phyloP scores from a whole-genome alignment of 1,284 basidiomycete species.

The Anthracocystis walkeri region DNA sequence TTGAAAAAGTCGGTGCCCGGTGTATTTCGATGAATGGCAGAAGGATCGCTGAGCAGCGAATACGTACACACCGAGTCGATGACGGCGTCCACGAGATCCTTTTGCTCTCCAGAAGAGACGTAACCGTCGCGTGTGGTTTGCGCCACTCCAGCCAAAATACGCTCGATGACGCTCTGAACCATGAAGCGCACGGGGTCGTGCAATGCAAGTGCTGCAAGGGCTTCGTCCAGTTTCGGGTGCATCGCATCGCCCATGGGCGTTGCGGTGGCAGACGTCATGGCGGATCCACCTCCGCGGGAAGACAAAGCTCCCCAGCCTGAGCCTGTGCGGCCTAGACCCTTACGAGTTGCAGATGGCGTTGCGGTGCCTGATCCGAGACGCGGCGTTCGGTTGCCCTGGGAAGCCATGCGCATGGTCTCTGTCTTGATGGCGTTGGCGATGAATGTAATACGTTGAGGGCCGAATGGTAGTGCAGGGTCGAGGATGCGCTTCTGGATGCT shows the following conservation, averaged over 20 bases:
- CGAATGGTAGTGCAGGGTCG: slow-evolving; percentile 41
- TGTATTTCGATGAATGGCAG: slow-evolving; percentile 38
- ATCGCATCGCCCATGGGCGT: slow-evolving; percentile 42
- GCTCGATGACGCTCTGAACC: slow-evolving; percentile 47
- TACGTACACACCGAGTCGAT: slow-evolving; percentile 60
- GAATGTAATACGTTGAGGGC: slow-evolving; percentile 39
- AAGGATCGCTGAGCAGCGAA: slow-evolving; percentile 45
- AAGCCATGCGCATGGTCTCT: slow-evolving; percentile 44
- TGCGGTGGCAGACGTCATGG: slow-evolving; percentile 46
- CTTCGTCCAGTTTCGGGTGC: slow-evolving; percentile 43
- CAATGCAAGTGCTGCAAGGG: slow-evolving; percentile 26
- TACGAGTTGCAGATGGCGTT: slow-evolving; percentile 30
- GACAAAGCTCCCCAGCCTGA: slow-evolving; percentile 24
- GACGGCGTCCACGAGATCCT: slow-evolving; percentile 51
- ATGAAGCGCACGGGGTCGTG: slow-evolving; percentile 58
- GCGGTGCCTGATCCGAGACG: slow-evolving; percentile 29
- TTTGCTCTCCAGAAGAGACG: slow-evolving; percentile 49
- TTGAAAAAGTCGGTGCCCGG: slow-evolving; percentile 49
- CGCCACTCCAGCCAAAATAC: slow-evolving; percentile 36
- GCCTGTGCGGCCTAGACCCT: slow-evolving; percentile 25
- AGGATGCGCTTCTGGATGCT: slow-evolving; percentile 48
- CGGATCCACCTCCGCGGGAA: slow-evolving; percentile 19
- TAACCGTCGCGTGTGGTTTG: slow-evolving; percentile 25
- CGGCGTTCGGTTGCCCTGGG: slow-evolving; percentile 16
- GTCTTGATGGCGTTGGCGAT: slow-evolving; percentile 49